Percentiles rank a stretch among this genome's conserved stretches.
Conservation (phyloP, 257 asterid genomes). For the Primulina tabacum region DNA sequence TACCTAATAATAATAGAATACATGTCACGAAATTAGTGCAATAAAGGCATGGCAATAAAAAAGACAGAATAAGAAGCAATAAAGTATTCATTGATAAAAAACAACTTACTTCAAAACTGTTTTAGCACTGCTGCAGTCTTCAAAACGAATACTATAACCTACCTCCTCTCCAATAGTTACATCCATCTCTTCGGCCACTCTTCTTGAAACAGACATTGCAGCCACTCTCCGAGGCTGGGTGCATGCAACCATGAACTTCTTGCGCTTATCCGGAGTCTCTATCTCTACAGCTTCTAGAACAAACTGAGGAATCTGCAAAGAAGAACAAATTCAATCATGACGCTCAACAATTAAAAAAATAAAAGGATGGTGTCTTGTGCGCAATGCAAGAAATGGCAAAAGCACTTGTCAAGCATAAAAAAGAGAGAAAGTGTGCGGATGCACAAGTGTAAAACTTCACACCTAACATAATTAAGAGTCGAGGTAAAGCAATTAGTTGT, state of each 20-base stretch:
- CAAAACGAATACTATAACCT: slow-evolving; percentile 94
- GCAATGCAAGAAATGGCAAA: too few relatives aligned
- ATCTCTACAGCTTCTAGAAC: slow-evolving; percentile 74
- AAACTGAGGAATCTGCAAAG: slow-evolving; percentile 85
- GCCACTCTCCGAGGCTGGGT: slow-evolving; percentile 99
- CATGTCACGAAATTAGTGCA: slow-evolving; percentile 1
- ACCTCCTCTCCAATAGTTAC: slow-evolving; percentile 96
- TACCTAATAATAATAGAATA: slow-evolving; percentile 44
- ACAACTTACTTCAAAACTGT: slow-evolving; percentile 70
- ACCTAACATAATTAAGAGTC: too few relatives aligned
- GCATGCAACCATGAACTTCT: slow-evolving; percentile 90
- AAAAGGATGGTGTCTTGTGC: neutral
- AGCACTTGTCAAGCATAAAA: too few relatives aligned
- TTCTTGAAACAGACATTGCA: slow-evolving; percentile 95
- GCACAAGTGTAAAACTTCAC: too few relatives aligned
- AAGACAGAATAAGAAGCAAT: neutral
- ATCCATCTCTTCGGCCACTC: slow-evolving; percentile 99
- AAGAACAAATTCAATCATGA: neutral
- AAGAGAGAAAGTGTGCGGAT: too few relatives aligned
- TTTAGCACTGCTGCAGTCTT: slow-evolving; percentile 84
- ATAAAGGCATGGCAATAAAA: neutral
- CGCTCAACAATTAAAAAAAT: neutral
- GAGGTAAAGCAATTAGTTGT: too few relatives aligned
- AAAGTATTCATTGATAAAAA: neutral
- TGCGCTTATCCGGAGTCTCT: slow-evolving; percentile 66